These are phyloP conservation scores for Phoma sp. DNA, from an alignment of 2,329 filamentous ascomycete species.

Conservation along the genomic window DNA sequence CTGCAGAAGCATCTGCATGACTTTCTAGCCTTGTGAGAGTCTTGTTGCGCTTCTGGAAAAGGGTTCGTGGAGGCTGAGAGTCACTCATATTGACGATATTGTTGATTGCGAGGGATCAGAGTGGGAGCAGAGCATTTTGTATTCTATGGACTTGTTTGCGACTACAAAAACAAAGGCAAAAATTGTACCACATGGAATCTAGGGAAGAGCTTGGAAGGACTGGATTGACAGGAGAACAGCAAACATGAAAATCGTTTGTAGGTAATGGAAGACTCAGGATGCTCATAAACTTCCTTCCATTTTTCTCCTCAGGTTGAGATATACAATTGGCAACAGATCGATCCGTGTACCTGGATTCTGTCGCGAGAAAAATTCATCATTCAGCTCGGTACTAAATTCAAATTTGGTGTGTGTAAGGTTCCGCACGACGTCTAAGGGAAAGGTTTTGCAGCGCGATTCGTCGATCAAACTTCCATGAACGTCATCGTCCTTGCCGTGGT, in stretches of 20 bases:
- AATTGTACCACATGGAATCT: neutral
- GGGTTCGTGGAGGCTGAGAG: neutral
- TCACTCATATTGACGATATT: neutral
- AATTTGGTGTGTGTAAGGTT: too few relatives aligned
- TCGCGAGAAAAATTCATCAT: neutral
- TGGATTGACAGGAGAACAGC: neutral
- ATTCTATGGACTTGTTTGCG: neutral
- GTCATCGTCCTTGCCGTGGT: too few relatives aligned
- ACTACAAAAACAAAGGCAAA: neutral
- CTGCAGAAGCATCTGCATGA: neutral
- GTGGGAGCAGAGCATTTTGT: neutral
- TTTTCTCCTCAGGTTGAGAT: neutral
- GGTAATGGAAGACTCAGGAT: neutral
- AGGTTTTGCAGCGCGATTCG: too few relatives aligned
- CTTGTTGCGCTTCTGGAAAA: neutral
- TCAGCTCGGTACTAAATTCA: too few relatives aligned
- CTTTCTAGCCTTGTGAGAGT: neutral
- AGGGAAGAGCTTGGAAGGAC: neutral
- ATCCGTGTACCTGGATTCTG: neutral
- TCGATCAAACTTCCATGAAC: too few relatives aligned
- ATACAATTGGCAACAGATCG: neutral
- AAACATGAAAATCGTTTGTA: neutral
- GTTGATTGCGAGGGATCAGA: neutral
- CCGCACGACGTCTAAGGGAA: too few relatives aligned
- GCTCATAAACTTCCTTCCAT: neutral